Evolutionary conservation across 225 moss, liverwort and hornwort species (phyloP).

Genomic region (Rhytidiadelphus loreus): DNA sequence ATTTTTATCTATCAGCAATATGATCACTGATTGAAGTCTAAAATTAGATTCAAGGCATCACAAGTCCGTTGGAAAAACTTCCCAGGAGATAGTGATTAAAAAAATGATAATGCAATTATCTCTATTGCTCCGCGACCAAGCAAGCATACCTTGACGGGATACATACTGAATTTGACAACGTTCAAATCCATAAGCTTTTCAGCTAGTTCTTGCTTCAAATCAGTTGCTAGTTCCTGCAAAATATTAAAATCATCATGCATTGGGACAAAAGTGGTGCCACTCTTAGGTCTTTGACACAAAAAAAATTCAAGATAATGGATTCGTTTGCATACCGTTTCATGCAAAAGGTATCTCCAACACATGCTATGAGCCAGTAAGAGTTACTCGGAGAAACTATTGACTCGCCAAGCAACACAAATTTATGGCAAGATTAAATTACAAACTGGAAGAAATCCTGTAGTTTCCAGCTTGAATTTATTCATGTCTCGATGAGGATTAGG

Average conservation of each 20-base stretch:
- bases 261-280: background rate
- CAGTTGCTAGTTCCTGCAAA: slow-evolving; percentile 59
- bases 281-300: background rate
- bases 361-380: background rate
- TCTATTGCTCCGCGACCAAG: background rate
- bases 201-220: slow-evolving; percentile 72
- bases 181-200: slow-evolving; percentile 76
- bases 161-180: slow-evolving; percentile 68
- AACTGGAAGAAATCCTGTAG: background rate
- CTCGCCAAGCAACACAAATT: background rate
- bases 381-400: background rate
- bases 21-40: background rate
- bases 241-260: background rate
- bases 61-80: background rate
- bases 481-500: background rate
- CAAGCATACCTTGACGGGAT: slow-evolving; percentile 71
- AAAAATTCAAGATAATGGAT: background rate
- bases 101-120: background rate
- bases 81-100: background rate
- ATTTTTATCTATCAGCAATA: background rate
- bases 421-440: background rate
- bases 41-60: background rate
- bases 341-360: background rate
- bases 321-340: background rate
- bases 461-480: background rate